These are phyloP conservation scores for Pyricularia grisea DNA, from an alignment of 2,329 filamentous ascomycete species.

Conservation along the genomic window DNA sequence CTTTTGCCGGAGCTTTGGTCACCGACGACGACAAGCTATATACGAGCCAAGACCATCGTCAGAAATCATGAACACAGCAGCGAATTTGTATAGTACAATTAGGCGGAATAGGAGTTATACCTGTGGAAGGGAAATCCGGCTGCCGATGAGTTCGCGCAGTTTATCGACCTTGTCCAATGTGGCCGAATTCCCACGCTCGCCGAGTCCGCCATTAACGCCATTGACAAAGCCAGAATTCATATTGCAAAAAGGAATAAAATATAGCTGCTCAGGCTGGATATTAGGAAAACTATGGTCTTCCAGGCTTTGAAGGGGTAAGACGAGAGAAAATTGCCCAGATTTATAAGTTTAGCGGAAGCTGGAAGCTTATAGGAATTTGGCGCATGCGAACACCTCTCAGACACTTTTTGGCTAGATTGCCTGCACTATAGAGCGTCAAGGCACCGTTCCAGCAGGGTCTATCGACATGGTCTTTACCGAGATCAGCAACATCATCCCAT, in stretches of 20 bases:
- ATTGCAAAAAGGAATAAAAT: background rate
- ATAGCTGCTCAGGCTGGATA: background rate
- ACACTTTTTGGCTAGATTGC: background rate
- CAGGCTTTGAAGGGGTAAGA: background rate
- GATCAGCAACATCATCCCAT: background rate
- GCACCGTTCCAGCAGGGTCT: background rate
- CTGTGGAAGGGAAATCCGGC: slow-evolving; percentile 16
- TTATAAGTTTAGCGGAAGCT: background rate
- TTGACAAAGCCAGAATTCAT: background rate
- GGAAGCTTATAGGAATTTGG: background rate
- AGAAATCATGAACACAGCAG: background rate
- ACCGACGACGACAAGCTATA: slow-evolving; percentile 71
- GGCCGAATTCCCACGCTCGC: slow-evolving; percentile 9
- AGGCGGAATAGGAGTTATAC: slow-evolving; percentile 5
- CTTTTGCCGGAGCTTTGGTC: slow-evolving; percentile 83
- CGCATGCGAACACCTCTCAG: background rate
- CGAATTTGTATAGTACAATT: background rate
- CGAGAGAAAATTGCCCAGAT: background rate
- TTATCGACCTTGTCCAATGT: slow-evolving; percentile 17
- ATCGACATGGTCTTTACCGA: background rate
- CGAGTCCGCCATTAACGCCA: background rate
- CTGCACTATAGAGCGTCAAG: background rate
- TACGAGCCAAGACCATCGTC: slow-evolving; percentile 17
- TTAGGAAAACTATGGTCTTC: background rate
- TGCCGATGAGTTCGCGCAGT: slow-evolving; percentile 16